These are phyloP conservation scores for Kentomonas sorsogonicus DNA, from an alignment of 208 protist genomes.

Conservation along the genomic window DNA sequence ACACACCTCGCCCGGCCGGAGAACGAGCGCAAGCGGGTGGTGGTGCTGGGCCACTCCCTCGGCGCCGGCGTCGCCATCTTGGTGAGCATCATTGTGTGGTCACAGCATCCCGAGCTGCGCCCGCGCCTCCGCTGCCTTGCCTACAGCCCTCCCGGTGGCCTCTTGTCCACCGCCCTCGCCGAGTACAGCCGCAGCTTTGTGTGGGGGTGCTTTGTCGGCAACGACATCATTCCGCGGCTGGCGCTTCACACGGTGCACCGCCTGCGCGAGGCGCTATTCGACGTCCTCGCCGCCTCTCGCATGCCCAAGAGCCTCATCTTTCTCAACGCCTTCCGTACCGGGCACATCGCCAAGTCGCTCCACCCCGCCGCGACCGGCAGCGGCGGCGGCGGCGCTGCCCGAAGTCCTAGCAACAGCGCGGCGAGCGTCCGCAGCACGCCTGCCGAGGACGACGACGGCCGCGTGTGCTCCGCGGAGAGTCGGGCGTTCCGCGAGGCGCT, in stretches of 20 bases:
- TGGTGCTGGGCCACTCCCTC: conserved; percentile 84
- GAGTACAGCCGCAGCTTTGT: conserved; percentile 63
- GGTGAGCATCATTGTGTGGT: conserved; percentile 59
- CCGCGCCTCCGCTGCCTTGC: conserved; percentile 63
- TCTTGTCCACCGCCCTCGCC: conserved; percentile 58
- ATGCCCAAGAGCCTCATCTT: conserved; percentile 67
- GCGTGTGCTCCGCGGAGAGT: conserved; percentile 32
- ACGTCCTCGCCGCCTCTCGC: conserved; percentile 44
- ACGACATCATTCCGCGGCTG: conserved; percentile 78
- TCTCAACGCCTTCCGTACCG: conserved; percentile 34
- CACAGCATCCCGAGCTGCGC: conserved; percentile 33
- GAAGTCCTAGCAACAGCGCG: neutral
- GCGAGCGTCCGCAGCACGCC: neutral
- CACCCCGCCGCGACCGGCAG: conserved; percentile 16
- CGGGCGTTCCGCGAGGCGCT: conserved; percentile 30
- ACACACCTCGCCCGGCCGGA: conserved; percentile 31
- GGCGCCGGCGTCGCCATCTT: conserved; percentile 76
- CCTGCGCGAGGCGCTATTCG: conserved; percentile 71
- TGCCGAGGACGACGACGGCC: no score
- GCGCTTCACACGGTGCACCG: conserved; percentile 72
- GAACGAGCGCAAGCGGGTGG: conserved; percentile 31
- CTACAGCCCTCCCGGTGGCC: conserved; percentile 75
- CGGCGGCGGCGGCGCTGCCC: no score
- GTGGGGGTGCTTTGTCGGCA: conserved; percentile 57
- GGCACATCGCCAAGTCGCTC: conserved; percentile 17